Evolutionary conservation across 2,329 filamentous ascomycete genomes (phyloP), one percentile per base, ranked within the genome.

Genomic region (Phyllosticta citrichinensis): DNA sequence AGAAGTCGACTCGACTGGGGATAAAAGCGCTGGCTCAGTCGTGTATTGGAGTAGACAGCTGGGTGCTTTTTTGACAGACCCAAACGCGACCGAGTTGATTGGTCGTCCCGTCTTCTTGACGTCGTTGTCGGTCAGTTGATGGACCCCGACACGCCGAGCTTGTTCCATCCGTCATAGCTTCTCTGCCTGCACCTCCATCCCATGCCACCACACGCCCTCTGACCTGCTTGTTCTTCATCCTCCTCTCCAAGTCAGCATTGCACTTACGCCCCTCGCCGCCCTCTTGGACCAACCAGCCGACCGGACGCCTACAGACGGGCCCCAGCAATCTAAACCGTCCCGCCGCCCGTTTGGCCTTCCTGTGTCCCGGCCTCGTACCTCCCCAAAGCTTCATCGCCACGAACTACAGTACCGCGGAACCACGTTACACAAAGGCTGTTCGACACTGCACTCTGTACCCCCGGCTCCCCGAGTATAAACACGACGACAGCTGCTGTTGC

Each of bases 111-210:
- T 47, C 14, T 5, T 47, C 40, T 47, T n/a, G 40, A 47, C 40
- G 40, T 47, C 40, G 40, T 47, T 55, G 27, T 10, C 27, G 33
- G 52, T 10, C 5, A 22, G 52, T 60, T 54, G 22, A 24, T 53
- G 57, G 57, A 30, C 50, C 52, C 57, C 40, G 52, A 55, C 57
- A 27, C 57, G 53, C 57, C 52, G 57, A 61, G 55, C 59, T 61
- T 55, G 54, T 24, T n/a, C 59, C 54, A 59, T 54, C 52, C 55
- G 55, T 56, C 59, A 60, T 60, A 60, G 57, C 57, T 60, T 60
- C 57, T 50, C 40, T 17, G 40, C 14, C 25, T 54, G 52, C 47
- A 55, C 57, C 57, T 60, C 57, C 57, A 53, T 53, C 57, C 57
- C 40, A 47, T 47, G n/a, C 17, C 17, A n/a, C 40, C 17, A 47